phyloP scores from a whole-genome alignment of 2,329 filamentous ascomycete species.

The Pseudopithomyces chartarum region DNA sequence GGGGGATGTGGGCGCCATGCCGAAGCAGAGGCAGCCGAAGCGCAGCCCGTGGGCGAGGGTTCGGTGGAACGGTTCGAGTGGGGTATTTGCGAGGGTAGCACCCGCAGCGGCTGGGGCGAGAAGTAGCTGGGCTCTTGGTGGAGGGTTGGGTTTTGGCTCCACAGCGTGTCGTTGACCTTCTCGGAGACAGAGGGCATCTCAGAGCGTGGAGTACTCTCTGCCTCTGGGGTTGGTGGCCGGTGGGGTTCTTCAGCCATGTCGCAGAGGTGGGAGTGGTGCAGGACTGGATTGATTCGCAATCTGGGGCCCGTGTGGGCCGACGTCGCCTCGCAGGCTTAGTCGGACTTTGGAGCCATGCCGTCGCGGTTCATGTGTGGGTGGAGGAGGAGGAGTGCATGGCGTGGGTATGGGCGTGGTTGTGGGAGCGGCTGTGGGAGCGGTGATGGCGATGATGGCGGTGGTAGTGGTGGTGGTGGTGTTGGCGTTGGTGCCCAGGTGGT shows the following conservation, averaged over 20 bases:
- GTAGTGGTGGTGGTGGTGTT: conserved; percentile 10
- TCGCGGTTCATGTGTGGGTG: conserved; percentile 18
- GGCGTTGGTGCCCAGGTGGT: neutral
- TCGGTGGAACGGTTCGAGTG: conserved; percentile 36
- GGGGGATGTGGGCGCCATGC: conserved; percentile 22
- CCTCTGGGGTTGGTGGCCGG: conserved; percentile 18
- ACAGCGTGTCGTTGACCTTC: conserved; percentile 23
- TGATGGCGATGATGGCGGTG: conserved; percentile 4
- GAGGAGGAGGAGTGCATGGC: conserved; percentile 17
- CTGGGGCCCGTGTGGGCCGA: conserved; percentile 20
- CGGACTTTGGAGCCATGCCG: conserved; percentile 36
- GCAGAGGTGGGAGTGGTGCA: conserved; percentile 7
- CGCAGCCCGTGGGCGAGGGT: conserved; percentile 38
- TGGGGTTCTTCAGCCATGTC: too few relatives aligned
- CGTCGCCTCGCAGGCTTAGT: conserved; percentile 26
- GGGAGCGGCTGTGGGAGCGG: conserved; percentile 2
- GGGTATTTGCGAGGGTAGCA: conserved; percentile 37
- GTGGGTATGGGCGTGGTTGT: conserved; percentile 37
- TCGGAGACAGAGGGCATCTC: conserved; percentile 43
- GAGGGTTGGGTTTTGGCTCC: conserved; percentile 23
- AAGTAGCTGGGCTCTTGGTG: conserved; percentile 44
- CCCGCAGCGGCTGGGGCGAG: conserved; percentile 44
- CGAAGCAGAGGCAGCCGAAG: conserved; percentile 2
- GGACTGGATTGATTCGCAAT: conserved; percentile 16
- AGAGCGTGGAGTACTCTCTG: conserved; percentile 48